Evolutionary conservation across 306 rosid genomes (phyloP).

Genomic region (Castanopsis chinensis): DNA sequence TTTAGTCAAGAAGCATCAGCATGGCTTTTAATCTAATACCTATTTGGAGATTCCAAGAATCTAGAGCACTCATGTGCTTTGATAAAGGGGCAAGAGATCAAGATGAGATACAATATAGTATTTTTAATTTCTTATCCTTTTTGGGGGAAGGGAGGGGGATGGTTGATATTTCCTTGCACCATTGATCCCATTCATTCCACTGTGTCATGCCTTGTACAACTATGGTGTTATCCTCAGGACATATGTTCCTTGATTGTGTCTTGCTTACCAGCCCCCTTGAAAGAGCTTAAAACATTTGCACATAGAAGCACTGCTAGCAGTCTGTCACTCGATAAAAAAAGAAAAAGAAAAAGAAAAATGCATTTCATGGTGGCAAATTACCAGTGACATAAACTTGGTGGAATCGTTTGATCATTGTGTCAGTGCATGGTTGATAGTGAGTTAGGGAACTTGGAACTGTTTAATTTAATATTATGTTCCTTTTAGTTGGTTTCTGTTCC

Average conservation of each 20-base stretch:
- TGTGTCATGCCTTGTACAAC: neutral
- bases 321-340: neutral
- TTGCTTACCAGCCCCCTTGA: neutral
- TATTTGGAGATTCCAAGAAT: neutral
- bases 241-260: neutral
- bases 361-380: neutral
- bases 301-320: neutral
- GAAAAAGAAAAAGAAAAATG: neutral
- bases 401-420: neutral
- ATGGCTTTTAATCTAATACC: neutral
- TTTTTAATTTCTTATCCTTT: neutral
- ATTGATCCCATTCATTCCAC: neutral
- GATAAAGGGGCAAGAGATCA: neutral
- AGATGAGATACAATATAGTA: neutral
- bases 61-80: neutral
- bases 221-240: neutral
- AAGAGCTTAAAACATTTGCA: neutral
- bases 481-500: neutral
- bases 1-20: neutral
- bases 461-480: neutral
- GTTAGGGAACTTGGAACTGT: neutral
- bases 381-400: neutral
- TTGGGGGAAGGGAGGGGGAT: neutral
- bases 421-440: neutral
- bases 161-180: neutral